A percentile compares a stretch with the other conserved stretches of the same genome.
phyloP scores from a whole-genome alignment of 2,329 filamentous ascomycete genomes.

The Penicillium sp. region DNA sequence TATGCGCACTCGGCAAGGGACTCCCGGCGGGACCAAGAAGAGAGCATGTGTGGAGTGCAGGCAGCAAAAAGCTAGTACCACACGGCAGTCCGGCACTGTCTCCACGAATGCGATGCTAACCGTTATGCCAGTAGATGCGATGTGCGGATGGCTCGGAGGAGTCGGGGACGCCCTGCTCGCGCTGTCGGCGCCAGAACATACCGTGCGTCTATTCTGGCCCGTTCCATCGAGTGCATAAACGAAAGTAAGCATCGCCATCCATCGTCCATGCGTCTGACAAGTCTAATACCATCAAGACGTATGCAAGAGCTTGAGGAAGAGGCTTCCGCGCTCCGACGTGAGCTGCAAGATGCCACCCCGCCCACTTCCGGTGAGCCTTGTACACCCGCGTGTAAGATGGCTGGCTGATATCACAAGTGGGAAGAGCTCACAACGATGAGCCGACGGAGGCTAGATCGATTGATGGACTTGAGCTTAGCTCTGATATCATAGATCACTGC shows the following conservation, averaged over 20 bases:
- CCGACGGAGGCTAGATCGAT: not conserved
- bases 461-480: not conserved
- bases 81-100: not conserved
- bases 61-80: constrained; percentile 1
- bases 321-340: not conserved
- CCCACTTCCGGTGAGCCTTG: not conserved
- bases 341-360: not conserved
- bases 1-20: not conserved
- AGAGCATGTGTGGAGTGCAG: not conserved
- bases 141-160: not conserved
- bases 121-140: not conserved
- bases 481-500: constrained; percentile 1
- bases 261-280: not conserved
- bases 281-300: not conserved
- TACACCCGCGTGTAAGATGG: not conserved
- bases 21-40: not conserved
- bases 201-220: not conserved
- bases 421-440: not conserved
- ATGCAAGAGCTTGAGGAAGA: constrained; percentile 1
- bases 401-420: not conserved
- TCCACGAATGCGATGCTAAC: not conserved
- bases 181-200: not conserved
- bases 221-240: constrained; percentile 1
- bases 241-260: not conserved
- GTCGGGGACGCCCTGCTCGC: not conserved